These are phyloP conservation scores for Ammopiptanthus mongolicus DNA, from an alignment of 306 rosid genomes.

Conservation along the genomic window DNA sequence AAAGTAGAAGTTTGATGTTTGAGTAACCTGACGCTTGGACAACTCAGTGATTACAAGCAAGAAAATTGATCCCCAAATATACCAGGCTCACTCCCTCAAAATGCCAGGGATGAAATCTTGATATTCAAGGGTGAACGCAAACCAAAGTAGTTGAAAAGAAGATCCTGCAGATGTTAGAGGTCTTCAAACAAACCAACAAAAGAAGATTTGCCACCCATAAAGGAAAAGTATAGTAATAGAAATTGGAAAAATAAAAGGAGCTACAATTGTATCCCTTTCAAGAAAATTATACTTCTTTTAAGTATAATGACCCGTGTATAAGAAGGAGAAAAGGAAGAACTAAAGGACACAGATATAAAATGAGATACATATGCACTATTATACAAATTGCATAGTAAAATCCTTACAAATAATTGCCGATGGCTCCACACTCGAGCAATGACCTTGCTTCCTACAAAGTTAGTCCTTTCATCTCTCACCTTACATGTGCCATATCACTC, in stretches of 20 bases:
- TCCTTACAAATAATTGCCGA: constrained; percentile 4
- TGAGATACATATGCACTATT: constrained; percentile 13
- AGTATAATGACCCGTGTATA: neutral
- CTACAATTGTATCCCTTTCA: neutral
- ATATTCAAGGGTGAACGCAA: neutral
- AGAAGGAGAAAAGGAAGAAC: neutral
- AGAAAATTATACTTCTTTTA: neutral
- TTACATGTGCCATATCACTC: constrained; percentile 19
- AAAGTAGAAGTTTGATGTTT: too few relatives aligned
- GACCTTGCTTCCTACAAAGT: constrained; percentile 9
- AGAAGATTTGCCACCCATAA: neutral
- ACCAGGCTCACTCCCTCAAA: neutral
- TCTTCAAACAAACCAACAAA: neutral
- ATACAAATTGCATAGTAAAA: constrained; percentile 21
- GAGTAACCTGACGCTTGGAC: neutral
- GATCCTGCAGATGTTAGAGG: neutral
- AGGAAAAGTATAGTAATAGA: neutral
- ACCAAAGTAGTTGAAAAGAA: neutral
- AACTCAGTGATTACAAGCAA: neutral
- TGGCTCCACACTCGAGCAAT: neutral
- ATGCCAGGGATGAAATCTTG: too few relatives aligned
- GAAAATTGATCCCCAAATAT: neutral
- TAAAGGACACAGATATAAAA: neutral
- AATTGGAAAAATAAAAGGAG: neutral
- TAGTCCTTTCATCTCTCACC: constrained; percentile 13